phyloP scores from a whole-genome alignment of 371 early-diverging fungal species.

The Mucor circinelloides region DNA sequence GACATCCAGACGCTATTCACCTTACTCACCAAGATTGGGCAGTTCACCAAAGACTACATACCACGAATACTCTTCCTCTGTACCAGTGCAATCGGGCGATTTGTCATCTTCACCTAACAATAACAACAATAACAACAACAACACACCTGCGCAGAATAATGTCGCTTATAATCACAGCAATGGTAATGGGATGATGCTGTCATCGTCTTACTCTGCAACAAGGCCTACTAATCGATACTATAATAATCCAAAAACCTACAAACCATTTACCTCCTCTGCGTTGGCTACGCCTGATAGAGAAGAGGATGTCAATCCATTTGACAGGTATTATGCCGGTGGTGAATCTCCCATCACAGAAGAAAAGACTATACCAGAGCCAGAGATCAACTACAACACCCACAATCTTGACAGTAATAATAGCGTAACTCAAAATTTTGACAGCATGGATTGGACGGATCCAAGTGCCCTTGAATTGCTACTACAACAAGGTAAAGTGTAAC shows the following conservation, averaged over 20 bases:
- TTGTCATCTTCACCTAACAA: neutral
- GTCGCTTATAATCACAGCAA: neutral
- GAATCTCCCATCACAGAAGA: slow-evolving; percentile 9
- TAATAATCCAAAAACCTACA: slow-evolving; percentile 18
- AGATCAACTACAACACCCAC: neutral
- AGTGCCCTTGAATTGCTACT: slow-evolving; percentile 11
- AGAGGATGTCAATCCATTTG: slow-evolving; percentile 26
- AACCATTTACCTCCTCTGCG: slow-evolving; percentile 31
- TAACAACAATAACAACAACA: neutral
- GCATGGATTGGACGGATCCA: slow-evolving; percentile 21
- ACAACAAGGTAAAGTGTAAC: slow-evolving; percentile 10
- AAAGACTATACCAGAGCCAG: slow-evolving; percentile 1
- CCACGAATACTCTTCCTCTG: slow-evolving; percentile 15
- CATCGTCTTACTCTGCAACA: slow-evolving; percentile 13
- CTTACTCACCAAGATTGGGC: slow-evolving; percentile 35
- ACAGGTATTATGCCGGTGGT: slow-evolving; percentile 22
- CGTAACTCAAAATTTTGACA: neutral
- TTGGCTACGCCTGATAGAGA: slow-evolving; percentile 34
- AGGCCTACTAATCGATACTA: slow-evolving; percentile 6
- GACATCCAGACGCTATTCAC: slow-evolving; percentile 30
- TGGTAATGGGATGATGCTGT: slow-evolving; percentile 7
- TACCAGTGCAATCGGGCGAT: slow-evolving; percentile 4
- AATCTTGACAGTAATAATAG: neutral
- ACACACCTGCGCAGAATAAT: neutral
- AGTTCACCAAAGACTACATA: slow-evolving; percentile 22